These are phyloP conservation scores for Cladophialophora carrionii DNA, from an alignment of 2,329 filamentous ascomycete genomes.

Conservation along the genomic window DNA sequence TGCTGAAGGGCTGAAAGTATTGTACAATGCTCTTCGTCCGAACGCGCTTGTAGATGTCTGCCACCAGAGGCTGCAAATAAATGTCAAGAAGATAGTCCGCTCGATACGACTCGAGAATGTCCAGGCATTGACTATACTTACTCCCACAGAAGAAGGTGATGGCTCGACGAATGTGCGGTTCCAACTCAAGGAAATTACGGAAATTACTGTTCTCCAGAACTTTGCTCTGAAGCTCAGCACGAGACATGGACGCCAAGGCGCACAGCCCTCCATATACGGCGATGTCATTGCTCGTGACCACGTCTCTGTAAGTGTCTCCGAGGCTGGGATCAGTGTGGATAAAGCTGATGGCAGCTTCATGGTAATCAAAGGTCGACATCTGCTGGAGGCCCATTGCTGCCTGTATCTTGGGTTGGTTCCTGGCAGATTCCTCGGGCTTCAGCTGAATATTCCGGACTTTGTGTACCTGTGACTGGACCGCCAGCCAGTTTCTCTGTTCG, in stretches of 20 bases:
- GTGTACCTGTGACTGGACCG: constrained; percentile 64
- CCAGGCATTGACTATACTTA: constrained; percentile 82
- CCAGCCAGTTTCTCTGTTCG: constrained; percentile 76
- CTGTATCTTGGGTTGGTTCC: constrained; percentile 66
- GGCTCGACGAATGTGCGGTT: constrained; percentile 90
- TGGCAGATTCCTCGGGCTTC: constrained; percentile 62
- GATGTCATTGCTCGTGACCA: constrained; percentile 82
- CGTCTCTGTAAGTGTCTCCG: constrained; percentile 65
- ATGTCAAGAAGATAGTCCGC: constrained; percentile 89
- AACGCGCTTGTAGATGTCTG: constrained; percentile 71
- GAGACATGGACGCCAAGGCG: constrained; percentile 85
- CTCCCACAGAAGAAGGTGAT: constrained; percentile 87
- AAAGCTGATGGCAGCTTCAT: constrained; percentile 73
- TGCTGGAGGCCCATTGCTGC: constrained; percentile 65
- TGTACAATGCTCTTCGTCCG: constrained; percentile 90
- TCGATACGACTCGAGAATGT: constrained; percentile 78
- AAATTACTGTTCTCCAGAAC: constrained; percentile 83
- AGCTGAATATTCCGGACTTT: constrained; percentile 57
- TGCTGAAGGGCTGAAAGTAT: constrained; percentile 88
- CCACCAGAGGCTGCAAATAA: constrained; percentile 75
- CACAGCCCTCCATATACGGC: constrained; percentile 90
- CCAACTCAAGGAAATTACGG: constrained; percentile 84
- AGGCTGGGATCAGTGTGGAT: constrained; percentile 62
- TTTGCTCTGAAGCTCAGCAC: constrained; percentile 70
- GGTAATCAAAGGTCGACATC: constrained; percentile 60